Base-by-base conservation (phyloP, 1,139 yeast genomes). In the Pichia sp. region DNA sequence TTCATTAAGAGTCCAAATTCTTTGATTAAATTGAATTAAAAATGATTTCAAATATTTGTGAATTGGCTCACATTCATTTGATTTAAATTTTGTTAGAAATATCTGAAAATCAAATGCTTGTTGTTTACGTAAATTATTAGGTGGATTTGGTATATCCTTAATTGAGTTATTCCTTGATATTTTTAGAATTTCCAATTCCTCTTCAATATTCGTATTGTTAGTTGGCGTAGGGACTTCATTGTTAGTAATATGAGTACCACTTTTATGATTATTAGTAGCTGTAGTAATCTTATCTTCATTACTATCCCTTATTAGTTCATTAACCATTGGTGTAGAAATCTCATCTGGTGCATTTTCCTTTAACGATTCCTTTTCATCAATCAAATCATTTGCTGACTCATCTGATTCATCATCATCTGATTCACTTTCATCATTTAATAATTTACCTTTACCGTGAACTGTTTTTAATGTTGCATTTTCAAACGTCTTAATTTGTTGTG, bases 21-120 rank as follows among this genome's bases (percentile, higher is more conserved):
- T 84, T 51, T 83, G 80, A 42, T 77, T 72, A 66, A 93, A 93
- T 53, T 89, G 93, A 34, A 76, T 77, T 47, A 95, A 71, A 62
- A 95, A 85, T 30, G 88, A 90, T 65, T 87, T 81, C 45, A 91
- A 80, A 63, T 91, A 95, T 51, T 91, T 78, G 2, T 93, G 91
- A 44, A 91, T 78, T 0, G 99, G 98, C 55, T 89, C 96, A 2
- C 98, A 96, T 51, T 80, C 74, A 59, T 83, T 84, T 54, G 80
- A 77, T 53, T 85, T 82, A 56, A 95, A 74, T 57, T 86, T 89
- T 8, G 76, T 74, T 41, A 91, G 73, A 65, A 95, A 95, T 28
- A 76, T 72, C 63, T 87, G 96, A 67, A 91, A 93, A 66, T 93
- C 96, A 69, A 89, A 87, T 3, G 86, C 59, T 30, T 59, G 56